Base-by-base conservation (phyloP, 1,284 basidiomycete species). In the Mycena citricolor region DNA sequence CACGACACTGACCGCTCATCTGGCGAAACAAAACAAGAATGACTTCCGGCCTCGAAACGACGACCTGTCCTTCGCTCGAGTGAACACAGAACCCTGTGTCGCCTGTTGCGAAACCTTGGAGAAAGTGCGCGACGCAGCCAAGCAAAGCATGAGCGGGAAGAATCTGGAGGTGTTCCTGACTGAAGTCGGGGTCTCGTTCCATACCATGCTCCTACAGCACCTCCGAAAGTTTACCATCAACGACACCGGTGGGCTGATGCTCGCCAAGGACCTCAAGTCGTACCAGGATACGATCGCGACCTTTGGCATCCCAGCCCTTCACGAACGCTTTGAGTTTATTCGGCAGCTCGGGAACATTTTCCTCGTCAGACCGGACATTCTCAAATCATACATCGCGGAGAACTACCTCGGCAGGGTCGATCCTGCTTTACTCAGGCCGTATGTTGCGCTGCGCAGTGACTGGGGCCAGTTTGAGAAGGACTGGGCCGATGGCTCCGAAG, bases 41-140 rank as follows among this genome's bases (percentile, higher is more conserved):
- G 97, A 99, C 61, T 99, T 97, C 71, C 94, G 94, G 63, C 97
- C 97, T 7, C 83, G 89, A 42, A 94, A 97, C 57, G 95, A 99
- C 60, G 94, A 97, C 56, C 65, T 94, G 20, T 94, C 93, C 0
- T 98, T 99, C 64, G 88, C 93, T 1, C 73, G 92, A 19, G 92
- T 92, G 28, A 97, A 94, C 62, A 99, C 97, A 0, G 97, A 98
- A 57, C 93, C 97, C 0, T 98, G 94, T 61, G 64, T 86, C n/a
- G 75, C 84, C 0, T 93, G 89, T 54, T 94, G 93, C 58, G 91
- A 95, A 19, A 80, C 79, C 38, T 69, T 99, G 30, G 90, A 89
- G 52, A 87, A 79, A 54, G 81, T 95, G 30, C 77, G 86, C 25
- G 88, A 91, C 47, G 75, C 76, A 2, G 84, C 86, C 4, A 78